Evolutionary conservation across 2,329 filamentous ascomycete genomes (phyloP).

Genomic region (Alternaria sp.): DNA sequence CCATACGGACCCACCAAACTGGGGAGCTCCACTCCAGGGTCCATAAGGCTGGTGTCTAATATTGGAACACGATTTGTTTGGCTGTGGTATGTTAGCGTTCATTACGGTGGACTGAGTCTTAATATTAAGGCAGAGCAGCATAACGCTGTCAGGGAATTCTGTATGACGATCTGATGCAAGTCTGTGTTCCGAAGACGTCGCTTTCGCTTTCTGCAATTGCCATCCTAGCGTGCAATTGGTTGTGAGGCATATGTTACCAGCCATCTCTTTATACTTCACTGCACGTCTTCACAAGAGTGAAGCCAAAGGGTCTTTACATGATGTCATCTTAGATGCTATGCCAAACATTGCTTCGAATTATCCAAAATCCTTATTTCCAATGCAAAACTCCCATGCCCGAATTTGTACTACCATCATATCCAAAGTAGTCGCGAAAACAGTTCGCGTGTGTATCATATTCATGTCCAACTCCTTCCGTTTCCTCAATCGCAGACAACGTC

Average conservation of each 20-base stretch:
- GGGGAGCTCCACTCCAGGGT: slow-evolving; percentile 10
- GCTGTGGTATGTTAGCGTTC: not conserved
- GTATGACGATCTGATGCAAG: not conserved
- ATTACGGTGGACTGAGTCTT: not conserved
- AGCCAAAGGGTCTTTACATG: not conserved
- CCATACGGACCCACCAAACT: slow-evolving; percentile 8
- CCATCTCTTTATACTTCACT: not conserved
- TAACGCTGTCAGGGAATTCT: not conserved
- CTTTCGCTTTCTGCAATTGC: too few species aligned
- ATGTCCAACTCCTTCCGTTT: not conserved
- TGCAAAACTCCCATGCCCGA: not conserved
- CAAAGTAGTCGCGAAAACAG: not conserved
- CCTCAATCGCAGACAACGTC: not conserved
- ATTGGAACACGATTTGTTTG: slow-evolving; percentile 1
- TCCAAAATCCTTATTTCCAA: not conserved
- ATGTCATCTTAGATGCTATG: not conserved
- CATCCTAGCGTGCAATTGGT: too few species aligned
- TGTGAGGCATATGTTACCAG: not conserved
- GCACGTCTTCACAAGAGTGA: not conserved
- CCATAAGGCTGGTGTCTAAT: slow-evolving; percentile 16
- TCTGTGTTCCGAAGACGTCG: too few species aligned
- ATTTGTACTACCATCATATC: not conserved
- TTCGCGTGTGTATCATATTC: not conserved
- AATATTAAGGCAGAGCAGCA: not conserved
- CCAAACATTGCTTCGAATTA: not conserved